A percentile compares a stretch with the other conserved stretches of the same genome.
Conservation (phyloP, 805 yeast genomes). For the Starmerella apicola region DNA sequence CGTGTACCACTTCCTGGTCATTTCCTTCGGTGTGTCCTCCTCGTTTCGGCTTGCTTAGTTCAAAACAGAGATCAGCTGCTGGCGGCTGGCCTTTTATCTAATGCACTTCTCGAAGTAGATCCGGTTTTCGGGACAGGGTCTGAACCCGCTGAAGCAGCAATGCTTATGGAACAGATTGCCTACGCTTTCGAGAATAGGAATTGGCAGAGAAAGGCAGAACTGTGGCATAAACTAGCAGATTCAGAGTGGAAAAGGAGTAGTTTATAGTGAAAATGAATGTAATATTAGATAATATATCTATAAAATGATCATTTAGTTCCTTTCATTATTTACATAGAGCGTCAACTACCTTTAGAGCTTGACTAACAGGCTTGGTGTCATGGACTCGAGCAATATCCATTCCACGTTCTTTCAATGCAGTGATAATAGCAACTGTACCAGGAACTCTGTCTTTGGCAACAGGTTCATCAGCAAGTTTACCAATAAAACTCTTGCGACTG, state of each 20-base stretch:
- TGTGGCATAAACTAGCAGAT: constrained; percentile 41
- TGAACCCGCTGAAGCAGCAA: constrained; percentile 33
- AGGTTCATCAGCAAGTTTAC: constrained; percentile 49
- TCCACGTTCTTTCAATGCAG: constrained; percentile 60
- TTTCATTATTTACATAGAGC: constrained; percentile 39
- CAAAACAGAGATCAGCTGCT: constrained; percentile 30
- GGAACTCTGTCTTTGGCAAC: constrained; percentile 50
- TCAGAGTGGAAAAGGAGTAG: constrained; percentile 10
- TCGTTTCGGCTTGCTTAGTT: constrained; percentile 57
- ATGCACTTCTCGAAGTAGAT: constrained; percentile 31
- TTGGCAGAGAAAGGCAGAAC: constrained; percentile 56
- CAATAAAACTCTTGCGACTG: constrained; percentile 78
- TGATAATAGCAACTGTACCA: constrained; percentile 65
- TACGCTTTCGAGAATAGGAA: constrained; percentile 35
- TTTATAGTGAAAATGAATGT: neutral
- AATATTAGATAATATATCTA: neutral
- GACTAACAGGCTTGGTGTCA: constrained; percentile 51
- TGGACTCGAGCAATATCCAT: constrained; percentile 82
- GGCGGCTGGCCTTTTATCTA: constrained; percentile 37
- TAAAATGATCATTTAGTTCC: constrained; percentile 6
- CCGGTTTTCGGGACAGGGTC: constrained; percentile 21
- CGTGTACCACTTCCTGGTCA: constrained; percentile 58
- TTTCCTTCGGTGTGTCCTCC: constrained; percentile 53
- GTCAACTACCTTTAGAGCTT: constrained; percentile 53
- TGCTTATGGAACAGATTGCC: constrained; percentile 42